Conservation (phyloP, 192 early-diverging fungal species). For the Backusella sp. region DNA sequence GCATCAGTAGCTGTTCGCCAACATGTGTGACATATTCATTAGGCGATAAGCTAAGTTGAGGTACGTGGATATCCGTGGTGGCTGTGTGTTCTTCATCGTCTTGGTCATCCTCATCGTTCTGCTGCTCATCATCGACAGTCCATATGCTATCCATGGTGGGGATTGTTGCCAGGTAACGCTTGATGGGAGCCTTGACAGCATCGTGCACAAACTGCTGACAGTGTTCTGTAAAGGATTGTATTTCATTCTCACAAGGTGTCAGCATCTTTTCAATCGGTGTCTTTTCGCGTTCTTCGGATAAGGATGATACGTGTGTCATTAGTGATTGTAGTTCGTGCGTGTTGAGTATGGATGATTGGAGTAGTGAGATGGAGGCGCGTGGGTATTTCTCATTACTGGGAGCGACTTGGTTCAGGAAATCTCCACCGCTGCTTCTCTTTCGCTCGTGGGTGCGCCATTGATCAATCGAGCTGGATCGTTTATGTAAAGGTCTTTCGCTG, state of each 20-base stretch:
- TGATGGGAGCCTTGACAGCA: conserved; percentile 19
- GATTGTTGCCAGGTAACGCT: not conserved
- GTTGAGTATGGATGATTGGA: conserved; percentile 24
- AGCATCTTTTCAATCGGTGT: not conserved
- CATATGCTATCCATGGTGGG: not conserved
- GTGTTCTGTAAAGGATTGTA: not conserved
- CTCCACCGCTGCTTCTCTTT: not conserved
- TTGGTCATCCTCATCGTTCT: conserved; percentile 1
- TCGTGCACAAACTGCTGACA: conserved; percentile 26
- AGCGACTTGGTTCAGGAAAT: not conserved
- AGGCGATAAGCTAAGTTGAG: conserved; percentile 62
- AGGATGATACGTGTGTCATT: not conserved
- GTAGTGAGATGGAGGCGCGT: conserved; percentile 19
- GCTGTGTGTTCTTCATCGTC: conserved; percentile 12
- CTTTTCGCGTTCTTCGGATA: not conserved
- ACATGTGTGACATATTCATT: conserved; percentile 65
- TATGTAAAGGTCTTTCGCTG: not conserved
- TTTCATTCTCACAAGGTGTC: not conserved
- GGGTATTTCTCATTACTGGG: conserved; percentile 10
- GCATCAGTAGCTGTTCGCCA: conserved; percentile 63
- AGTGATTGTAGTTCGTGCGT: conserved; percentile 3
- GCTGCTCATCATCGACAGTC: conserved; percentile 9
- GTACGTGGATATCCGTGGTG: not conserved
- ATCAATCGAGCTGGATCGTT: not conserved
- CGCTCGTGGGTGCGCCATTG: not conserved